These are phyloP conservation scores for Abelmoschus esculentus DNA, from an alignment of 345 rosid genomes.

Conservation along the genomic window DNA sequence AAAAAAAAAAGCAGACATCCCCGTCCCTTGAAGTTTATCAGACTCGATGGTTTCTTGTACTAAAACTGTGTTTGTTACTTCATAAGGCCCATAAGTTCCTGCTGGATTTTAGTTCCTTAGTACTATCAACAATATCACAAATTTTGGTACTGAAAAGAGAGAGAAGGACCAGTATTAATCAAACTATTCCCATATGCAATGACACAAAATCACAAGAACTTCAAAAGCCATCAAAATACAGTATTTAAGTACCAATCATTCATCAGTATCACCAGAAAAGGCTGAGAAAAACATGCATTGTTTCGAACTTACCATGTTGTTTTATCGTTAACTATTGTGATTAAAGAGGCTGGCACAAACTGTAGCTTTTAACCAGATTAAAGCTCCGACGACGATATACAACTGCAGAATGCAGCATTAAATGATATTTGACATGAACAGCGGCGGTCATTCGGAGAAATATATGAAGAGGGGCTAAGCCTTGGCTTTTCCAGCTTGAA, in stretches of 20 bases:
- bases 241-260: background rate
- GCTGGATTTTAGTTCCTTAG: no score
- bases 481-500: conserved; percentile 86
- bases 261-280: background rate
- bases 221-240: background rate
- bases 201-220: no score
- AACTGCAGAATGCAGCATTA: background rate
- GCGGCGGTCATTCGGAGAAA: background rate
- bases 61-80: no score
- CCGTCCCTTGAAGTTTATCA: no score
- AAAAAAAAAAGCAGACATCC: no score
- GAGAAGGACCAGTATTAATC: no score
- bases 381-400: background rate
- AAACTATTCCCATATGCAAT: no score
- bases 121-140: no score
- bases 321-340: background rate
- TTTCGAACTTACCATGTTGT: background rate
- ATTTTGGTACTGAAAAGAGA: no score
- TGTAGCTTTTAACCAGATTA: background rate
- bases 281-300: background rate
- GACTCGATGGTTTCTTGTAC: no score
- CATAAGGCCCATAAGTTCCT: no score
- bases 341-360: background rate
- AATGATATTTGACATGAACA: no score
- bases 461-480: conserved; percentile 26